Evolutionary conservation across 371 early-diverging fungal genomes (phyloP), one percentile per base, ranked within the genome.

Genomic region (Nematocida displodere): DNA sequence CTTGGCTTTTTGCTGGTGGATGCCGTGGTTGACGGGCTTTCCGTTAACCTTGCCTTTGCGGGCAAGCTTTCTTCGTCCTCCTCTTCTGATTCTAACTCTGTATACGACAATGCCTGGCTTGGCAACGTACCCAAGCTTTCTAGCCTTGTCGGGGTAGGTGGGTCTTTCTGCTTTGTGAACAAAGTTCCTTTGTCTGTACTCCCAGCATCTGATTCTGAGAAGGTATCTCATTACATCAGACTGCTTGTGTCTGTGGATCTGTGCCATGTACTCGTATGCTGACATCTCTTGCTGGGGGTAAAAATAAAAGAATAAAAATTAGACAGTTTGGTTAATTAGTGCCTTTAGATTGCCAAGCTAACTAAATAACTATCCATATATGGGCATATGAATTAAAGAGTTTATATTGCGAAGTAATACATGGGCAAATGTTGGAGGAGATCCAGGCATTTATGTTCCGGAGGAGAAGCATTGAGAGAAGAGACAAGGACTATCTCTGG

Each of bases 21-120:
- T 89, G 88, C 96, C 95, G 84, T 94, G 92, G 84, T 88, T 87
- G 76, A 87, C 88, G 82, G 97, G 97, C 89, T 97, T 97, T 82
- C 97, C 97, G 85, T 87, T 90, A 63, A 91, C 91, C 79, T 90
- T 91, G 86, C 97, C 97, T 88, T 97, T 95, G 86, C 87, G 88
- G 81, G 88, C 91, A 31, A 77, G 62, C 85, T 94, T 87, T 88
- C 92, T 92, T 86, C 94, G 91, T 83, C 90, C 89, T 86, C 97
- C 97, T 85, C 97, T 93, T 83, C 93, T 92, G 79, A 97, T 91
- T 81, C 95, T 91, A 82, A 94, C 88, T 81, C 93, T 89, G 89
- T 92, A 95, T 86, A 94, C 88, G 78, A 91, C 91, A 85, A 89
- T 92, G 79, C 97, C 97, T 86, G 91, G 91, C 89, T 94, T 97